Conservation (phyloP, 2,329 filamentous ascomycete genomes). For the Tolypocladium sp. region DNA sequence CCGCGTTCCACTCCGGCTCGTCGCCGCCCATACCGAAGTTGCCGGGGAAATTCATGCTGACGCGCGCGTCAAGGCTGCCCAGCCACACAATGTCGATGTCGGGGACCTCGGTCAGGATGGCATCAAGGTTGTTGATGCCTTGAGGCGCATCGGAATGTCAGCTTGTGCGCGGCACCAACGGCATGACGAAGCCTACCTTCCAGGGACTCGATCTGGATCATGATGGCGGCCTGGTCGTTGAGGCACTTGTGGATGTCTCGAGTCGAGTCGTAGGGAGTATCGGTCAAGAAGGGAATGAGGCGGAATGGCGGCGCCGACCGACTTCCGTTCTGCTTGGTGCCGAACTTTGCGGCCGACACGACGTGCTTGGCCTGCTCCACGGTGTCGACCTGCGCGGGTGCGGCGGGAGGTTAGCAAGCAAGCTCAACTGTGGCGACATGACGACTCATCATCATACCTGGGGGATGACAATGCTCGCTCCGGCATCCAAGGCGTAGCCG, state of each 20-base stretch:
- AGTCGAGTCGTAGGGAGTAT: constrained; percentile 21
- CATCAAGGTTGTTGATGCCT: constrained; percentile 38
- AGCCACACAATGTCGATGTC: constrained; percentile 40
- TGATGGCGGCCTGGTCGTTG: constrained; percentile 37
- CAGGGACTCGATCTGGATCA: constrained; percentile 37
- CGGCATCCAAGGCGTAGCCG: constrained; percentile 36
- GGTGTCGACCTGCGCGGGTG: constrained; percentile 27
- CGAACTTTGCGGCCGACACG: constrained; percentile 33
- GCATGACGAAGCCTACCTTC: constrained; percentile 9
- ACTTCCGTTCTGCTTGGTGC: constrained; percentile 25
- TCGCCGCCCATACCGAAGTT: constrained; percentile 19
- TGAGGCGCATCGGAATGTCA: background rate
- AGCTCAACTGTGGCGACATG: background rate
- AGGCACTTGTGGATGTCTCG: constrained; percentile 26
- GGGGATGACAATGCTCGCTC: constrained; percentile 37
- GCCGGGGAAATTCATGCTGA: constrained; percentile 32
- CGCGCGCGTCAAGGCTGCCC: constrained; percentile 30
- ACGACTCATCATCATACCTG: constrained; percentile 12
- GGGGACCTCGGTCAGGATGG: constrained; percentile 33
- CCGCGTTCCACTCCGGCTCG: constrained; percentile 32
- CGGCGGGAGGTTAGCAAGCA: background rate
- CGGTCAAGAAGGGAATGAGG: constrained; percentile 28
- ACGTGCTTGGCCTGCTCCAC: constrained; percentile 35
- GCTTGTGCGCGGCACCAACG: background rate
- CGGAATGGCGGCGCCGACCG: constrained; percentile 37